These are phyloP conservation scores for Pseudoturritis turrita DNA, from an alignment of 345 rosid species.

Conservation along the genomic window DNA sequence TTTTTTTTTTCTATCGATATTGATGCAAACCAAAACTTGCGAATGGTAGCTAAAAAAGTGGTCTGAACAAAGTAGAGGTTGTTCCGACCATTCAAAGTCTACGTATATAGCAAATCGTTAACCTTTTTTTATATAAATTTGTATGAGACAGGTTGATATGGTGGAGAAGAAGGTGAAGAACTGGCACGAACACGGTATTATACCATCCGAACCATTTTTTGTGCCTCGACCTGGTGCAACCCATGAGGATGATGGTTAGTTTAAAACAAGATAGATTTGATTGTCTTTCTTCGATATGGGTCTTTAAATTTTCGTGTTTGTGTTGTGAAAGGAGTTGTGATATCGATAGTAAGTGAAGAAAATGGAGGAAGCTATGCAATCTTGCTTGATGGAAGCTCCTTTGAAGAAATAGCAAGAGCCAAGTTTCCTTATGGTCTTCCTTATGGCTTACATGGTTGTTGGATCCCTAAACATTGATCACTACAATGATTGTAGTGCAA, in stretches of 20 bases:
- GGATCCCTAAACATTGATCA: conserved; percentile 57
- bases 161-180: conserved; percentile 66
- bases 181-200: conserved; percentile 72
- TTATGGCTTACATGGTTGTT: conserved; percentile 93
- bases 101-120: background rate
- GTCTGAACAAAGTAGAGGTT: no score
- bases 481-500: no score
- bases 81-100: no score
- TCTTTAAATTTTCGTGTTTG: background rate
- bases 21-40: no score
- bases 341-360: conserved; percentile 73
- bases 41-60: no score
- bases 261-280: background rate
- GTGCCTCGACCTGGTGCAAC: conserved; percentile 84
- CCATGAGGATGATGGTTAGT: conserved; percentile 89
- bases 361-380: conserved; percentile 84
- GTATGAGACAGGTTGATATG: conserved; percentile 62
- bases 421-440: conserved; percentile 92
- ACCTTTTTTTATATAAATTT: background rate
- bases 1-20: no score
- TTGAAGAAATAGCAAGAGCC: conserved; percentile 91
- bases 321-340: conserved; percentile 60
- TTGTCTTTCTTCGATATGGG: background rate
- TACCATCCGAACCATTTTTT: conserved; percentile 92
- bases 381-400: conserved; percentile 70